These are phyloP conservation scores for Talaromyces islandicus DNA, from an alignment of 2,329 filamentous ascomycete species.

Conservation along the genomic window DNA sequence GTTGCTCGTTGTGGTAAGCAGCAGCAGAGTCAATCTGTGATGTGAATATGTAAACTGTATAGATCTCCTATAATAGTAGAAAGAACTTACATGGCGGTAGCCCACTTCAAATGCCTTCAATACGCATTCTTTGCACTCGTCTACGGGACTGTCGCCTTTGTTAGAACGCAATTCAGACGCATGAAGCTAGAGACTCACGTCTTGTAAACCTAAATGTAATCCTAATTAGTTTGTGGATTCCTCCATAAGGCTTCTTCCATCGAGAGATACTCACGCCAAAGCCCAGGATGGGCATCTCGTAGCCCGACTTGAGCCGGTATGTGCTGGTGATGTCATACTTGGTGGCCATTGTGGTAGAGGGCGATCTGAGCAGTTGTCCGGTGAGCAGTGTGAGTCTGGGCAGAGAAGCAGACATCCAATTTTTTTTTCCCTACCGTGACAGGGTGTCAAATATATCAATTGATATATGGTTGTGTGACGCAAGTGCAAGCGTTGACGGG, in stretches of 20 bases:
- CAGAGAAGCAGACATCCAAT: neutral
- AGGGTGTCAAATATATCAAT: no score
- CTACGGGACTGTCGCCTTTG: neutral
- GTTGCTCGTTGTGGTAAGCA: slow-evolving; percentile 59
- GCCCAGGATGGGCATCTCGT: slow-evolving; percentile 56
- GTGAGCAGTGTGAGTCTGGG: neutral
- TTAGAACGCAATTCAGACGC: neutral
- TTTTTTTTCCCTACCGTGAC: neutral
- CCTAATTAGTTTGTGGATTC: neutral
- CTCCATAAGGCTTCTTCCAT: no score
- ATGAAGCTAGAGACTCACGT: neutral
- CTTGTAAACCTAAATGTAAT: neutral
- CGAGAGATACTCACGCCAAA: slow-evolving; percentile 46
- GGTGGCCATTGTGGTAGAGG: slow-evolving; percentile 11
- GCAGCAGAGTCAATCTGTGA: slow-evolving; percentile 3
- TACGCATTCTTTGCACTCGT: neutral
- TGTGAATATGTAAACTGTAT: neutral
- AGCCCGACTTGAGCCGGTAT: slow-evolving; percentile 52
- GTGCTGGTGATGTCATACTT: slow-evolving; percentile 27
- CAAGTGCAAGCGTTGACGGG: no score
- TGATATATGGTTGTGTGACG: neutral
- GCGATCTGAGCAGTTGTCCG: neutral
- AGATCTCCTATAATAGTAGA: neutral
- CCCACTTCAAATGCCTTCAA: slow-evolving; percentile 3
- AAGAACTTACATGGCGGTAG: neutral